phyloP scores from a whole-genome alignment of 2,329 filamentous ascomycete species.

The Pseudopithomyces maydicus region DNA sequence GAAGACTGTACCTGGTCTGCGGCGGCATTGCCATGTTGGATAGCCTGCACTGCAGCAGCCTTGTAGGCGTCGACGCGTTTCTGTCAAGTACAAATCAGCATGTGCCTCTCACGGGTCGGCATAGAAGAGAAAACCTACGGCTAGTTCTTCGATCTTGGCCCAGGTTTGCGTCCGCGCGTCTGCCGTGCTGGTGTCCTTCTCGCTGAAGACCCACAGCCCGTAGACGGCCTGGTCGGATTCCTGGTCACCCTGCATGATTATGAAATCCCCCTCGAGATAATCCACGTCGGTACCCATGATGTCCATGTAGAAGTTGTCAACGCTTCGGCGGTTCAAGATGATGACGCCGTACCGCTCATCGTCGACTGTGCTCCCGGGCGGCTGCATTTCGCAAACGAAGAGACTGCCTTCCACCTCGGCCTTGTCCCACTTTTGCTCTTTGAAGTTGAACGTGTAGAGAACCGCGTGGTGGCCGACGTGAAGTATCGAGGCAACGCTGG shows the following conservation, averaged over 20 bases:
- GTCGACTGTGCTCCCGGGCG: constrained; percentile 34
- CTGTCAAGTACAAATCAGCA: background rate
- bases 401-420: constrained; percentile 82
- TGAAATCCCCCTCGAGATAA: constrained; percentile 60
- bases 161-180: constrained; percentile 58
- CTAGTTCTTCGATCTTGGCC: constrained; percentile 60
- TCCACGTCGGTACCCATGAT: constrained; percentile 50
- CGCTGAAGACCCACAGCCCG: constrained; percentile 69
- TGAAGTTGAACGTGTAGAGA: constrained; percentile 77
- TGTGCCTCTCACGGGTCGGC: no score
- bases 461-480: constrained; percentile 85
- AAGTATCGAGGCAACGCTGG: constrained; percentile 73
- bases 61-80: constrained; percentile 56
- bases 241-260: constrained; percentile 58
- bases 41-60: constrained; percentile 40
- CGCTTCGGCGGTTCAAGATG: constrained; percentile 54
- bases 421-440: constrained; percentile 78
- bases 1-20: constrained; percentile 43
- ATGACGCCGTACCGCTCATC: constrained; percentile 50
- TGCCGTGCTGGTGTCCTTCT: constrained; percentile 59
- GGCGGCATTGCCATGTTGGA: constrained; percentile 25
- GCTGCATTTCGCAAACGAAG: constrained; percentile 74
- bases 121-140: constrained; percentile 26
- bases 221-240: constrained; percentile 47
- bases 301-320: constrained; percentile 54